Evolutionary conservation across 306 rosid species (phyloP), one percentile per base, ranked within the genome.

Genomic region (Carpinus viminea): DNA sequence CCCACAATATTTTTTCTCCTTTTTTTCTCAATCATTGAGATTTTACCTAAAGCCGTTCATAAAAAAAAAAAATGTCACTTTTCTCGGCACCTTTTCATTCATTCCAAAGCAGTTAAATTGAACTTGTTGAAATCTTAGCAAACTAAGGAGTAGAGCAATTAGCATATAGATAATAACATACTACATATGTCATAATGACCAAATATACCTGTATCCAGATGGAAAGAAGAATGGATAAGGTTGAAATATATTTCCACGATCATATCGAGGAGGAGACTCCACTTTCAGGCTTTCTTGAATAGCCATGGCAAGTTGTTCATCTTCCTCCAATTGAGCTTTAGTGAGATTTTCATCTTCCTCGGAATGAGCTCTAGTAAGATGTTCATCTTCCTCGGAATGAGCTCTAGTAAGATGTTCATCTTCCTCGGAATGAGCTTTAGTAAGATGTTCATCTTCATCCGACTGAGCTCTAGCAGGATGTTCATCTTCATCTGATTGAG

Each of bases 251-350:
- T 89, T 90, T 70, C 89, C 86, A 13, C 47, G 55, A 17, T 88
- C 82, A 64, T 81, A 28, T 83, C 76, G 90, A 54, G 94, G 92
- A 80, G 92, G 91, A 79, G 96, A 89, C 71, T 72, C 78, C 51
- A 83, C 52, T 75, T 77, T 85, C 83, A 91, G 82, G 82, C 97
- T 96, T 87, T 93, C 98, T 83, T 96, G 96, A 84, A 93, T 81
- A 66, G 99, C 99, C 85, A 83, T 86, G 31, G 99, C 99, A 78
- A 93, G 93, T 79, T 88, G 97, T 84, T 96, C 97, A 82, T 95
- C 99, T 82, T 93, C 98, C 81, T 91, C 98, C 69, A 88, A 85
- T 86, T 91, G 96, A 85, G 77, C 78, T 80, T 91, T 91, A 41
- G 80, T 76, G 77, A 59, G 59, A 74, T 76, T 79, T 59, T 84